Conservation (phyloP, 208 protist genomes). For the Leishmania gerbilli region DNA sequence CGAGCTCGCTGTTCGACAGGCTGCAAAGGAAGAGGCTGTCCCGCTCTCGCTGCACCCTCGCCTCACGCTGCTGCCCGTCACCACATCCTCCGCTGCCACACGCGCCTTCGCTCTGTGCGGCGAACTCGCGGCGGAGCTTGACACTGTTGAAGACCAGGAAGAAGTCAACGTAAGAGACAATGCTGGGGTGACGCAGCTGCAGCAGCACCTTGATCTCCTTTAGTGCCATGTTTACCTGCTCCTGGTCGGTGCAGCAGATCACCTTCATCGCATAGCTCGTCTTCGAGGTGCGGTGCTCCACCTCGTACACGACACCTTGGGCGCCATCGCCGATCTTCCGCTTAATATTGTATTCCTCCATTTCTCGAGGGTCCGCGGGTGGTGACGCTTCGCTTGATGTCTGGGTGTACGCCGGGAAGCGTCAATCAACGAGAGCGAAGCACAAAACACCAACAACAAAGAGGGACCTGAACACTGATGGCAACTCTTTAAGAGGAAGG, state of each 20-base stretch:
- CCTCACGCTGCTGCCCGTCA: neutral
- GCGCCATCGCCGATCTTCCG: slow-evolving; percentile 77
- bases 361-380: slow-evolving; percentile 11
- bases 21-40: slow-evolving; percentile 26
- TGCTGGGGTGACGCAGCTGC: slow-evolving; percentile 73
- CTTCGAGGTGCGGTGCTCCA: slow-evolving; percentile 50
- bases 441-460: neutral
- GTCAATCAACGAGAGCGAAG: neutral
- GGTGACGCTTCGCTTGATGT: neutral
- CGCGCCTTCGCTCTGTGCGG: slow-evolving; percentile 19
- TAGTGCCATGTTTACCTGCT: slow-evolving; percentile 74
- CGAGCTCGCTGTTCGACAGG: slow-evolving; percentile 30
- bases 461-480: neutral
- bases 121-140: slow-evolving; percentile 55
- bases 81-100: neutral
- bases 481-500: neutral
- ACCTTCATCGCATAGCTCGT: slow-evolving; percentile 86
- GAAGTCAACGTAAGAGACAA: slow-evolving; percentile 90
- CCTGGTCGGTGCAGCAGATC: slow-evolving; percentile 66
- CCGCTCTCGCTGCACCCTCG: neutral
- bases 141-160: slow-evolving; percentile 81
- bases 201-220: slow-evolving; percentile 89
- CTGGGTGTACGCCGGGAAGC: neutral
- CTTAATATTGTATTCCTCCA: slow-evolving; percentile 82
- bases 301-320: slow-evolving; percentile 81